Percentiles rank a stretch among this genome's conserved stretches.
These are phyloP conservation scores for Paraurostyla sp. DNA, from an alignment of 73 alveolate species.

Conservation along the genomic window DNA sequence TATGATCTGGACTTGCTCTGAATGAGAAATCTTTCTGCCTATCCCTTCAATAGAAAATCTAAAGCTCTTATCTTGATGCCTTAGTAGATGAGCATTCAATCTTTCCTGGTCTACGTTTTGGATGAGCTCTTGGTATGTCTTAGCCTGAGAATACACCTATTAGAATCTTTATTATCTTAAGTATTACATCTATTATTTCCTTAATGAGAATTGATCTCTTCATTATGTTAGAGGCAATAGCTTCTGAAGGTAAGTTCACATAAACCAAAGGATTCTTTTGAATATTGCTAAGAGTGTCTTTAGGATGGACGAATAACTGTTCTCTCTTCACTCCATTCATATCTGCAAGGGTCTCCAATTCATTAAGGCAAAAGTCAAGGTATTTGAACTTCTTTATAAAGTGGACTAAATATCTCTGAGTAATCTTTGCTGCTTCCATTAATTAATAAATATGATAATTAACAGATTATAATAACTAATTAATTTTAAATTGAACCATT, in stretches of 20 bases:
- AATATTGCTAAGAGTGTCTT: slow-evolving; percentile 25
- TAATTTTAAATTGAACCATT: neutral
- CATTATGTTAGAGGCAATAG: slow-evolving; percentile 56
- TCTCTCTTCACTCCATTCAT: slow-evolving; percentile 31
- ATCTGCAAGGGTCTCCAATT: slow-evolving; percentile 64
- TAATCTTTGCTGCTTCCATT: neutral
- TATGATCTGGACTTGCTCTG: slow-evolving; percentile 79
- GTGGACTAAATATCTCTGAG: slow-evolving; percentile 42
- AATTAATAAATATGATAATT: slow-evolving; percentile 21
- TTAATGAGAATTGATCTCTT: slow-evolving; percentile 74
- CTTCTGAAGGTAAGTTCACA: slow-evolving; percentile 70
- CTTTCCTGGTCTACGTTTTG: slow-evolving; percentile 54
- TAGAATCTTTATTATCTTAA: neutral
- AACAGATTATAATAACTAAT: too few relatives aligned
- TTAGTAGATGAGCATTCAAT: slow-evolving; percentile 24
- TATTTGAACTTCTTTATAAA: slow-evolving; percentile 47
- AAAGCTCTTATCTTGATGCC: slow-evolving; percentile 65
- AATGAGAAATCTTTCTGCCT: slow-evolving; percentile 77
- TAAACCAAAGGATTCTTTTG: slow-evolving; percentile 75
- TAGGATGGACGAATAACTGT: neutral
- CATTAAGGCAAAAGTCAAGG: slow-evolving; percentile 65
- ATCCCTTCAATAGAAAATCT: slow-evolving; percentile 86
- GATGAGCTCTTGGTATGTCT: slow-evolving; percentile 60
- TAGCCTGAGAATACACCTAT: slow-evolving; percentile 53
- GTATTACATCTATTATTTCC: slow-evolving; percentile 67